Base-by-base conservation (phyloP, 257 asterid genomes). In the Salvia rosmarinus region DNA sequence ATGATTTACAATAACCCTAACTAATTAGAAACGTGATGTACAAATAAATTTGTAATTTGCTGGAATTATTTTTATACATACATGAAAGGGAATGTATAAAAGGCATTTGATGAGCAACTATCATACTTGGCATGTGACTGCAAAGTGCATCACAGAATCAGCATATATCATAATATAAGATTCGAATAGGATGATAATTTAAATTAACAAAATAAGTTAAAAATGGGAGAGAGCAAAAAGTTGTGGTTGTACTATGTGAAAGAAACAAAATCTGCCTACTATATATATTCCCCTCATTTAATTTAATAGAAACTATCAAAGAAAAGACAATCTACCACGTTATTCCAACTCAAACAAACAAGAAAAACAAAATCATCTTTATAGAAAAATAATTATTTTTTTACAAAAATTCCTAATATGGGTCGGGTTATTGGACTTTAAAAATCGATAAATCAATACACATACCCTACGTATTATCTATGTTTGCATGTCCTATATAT, bases 341-440 rank as follows among this genome's bases (percentile, higher is more conserved):
- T 34, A 70, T 57, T 70, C 75, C 75, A 43, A 44, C 67, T 25
- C 59, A 44, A 58, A 43, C 46, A 30, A 59, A 46, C 75, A 19
- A 23, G 57, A 42, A 70, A 1, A 57, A 42, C 46, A 56, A 23
- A 14, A 57, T 3, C 34, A 56, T 2, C 67, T 70, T 42, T 70
- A 4, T 2, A 12, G 7, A 14, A 39, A 19, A 13, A 6, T 5
- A 37, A 37, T 6, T 5, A 37, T 37, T 37, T 3, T 37, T 37
- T 37, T 5, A 0, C 0, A 0, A 37, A 37, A 37, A 5, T 5
- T 37, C 10, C 0, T 37, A 0, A 37, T 35, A 34, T 12, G 46
- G 44, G 46, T 16, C n/a, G 23, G 67, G 51, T 39, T 2, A 32
- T 64, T 42, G 56, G 56, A 43, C 20, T 64, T 21, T n/a, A 9